Percentiles rank a stretch among this genome's conserved stretches.
phyloP scores from a whole-genome alignment of 129 eudicot species.

The Oenanthe sinensis region DNA sequence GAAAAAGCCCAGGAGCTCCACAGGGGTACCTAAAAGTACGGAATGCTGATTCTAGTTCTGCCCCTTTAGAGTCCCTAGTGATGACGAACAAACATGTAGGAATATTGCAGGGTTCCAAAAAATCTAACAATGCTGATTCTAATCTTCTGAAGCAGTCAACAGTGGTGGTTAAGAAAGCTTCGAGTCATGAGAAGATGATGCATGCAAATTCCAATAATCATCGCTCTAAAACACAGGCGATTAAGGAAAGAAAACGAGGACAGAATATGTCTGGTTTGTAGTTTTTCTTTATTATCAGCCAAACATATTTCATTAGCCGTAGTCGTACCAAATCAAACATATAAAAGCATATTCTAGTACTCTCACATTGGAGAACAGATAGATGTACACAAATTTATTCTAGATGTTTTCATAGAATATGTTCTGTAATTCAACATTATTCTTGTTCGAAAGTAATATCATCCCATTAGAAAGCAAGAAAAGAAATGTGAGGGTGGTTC shows the following conservation, averaged over 20 bases:
- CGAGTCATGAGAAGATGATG: slow-evolving; percentile 28
- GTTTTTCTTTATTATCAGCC: neutral
- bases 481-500: no score
- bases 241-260: slow-evolving; percentile 27
- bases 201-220: slow-evolving; percentile 25
- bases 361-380: neutral
- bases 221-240: slow-evolving; percentile 21
- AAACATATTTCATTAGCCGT: neutral
- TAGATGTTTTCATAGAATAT: neutral
- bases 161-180: slow-evolving; percentile 18
- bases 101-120: neutral
- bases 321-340: neutral
- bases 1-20: slow-evolving; percentile 15
- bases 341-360: neutral
- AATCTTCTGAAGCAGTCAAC: slow-evolving; percentile 11
- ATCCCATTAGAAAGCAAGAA: neutral
- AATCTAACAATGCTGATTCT: slow-evolving; percentile 6
- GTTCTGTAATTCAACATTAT: no score
- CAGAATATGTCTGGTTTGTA: slow-evolving; percentile 13
- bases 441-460: no score
- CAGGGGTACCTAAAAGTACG: slow-evolving; percentile 29
- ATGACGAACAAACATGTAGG: slow-evolving; percentile 8
- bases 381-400: neutral
- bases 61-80: neutral
- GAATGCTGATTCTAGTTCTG: slow-evolving; percentile 24